Evolutionary conservation across 2,329 filamentous ascomycete species (phyloP).

Genomic region (Exophiala oligosperma): DNA sequence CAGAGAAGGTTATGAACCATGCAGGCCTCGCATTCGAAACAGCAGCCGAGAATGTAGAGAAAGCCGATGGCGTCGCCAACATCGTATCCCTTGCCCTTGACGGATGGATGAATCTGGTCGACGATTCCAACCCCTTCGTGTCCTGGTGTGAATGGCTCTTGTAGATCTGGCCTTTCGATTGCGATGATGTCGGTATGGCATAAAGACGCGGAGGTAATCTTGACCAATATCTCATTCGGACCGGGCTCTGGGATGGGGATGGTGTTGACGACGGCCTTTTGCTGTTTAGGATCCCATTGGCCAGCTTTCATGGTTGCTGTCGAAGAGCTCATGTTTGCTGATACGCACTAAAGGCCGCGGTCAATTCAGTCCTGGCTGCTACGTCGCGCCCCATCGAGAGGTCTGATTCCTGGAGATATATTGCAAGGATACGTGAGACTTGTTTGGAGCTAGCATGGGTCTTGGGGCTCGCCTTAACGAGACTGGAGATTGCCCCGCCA

Average conservation of each 20-base stretch:
- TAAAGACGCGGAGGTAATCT: slow-evolving; percentile 41
- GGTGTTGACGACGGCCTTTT: slow-evolving; percentile 40
- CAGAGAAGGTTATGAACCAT: not conserved
- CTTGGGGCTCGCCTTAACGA: too few species aligned
- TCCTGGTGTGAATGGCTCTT: slow-evolving; percentile 38
- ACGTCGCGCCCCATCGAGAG: too few species aligned
- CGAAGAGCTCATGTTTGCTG: too few species aligned
- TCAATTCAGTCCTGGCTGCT: too few species aligned
- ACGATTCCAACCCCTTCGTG: slow-evolving; percentile 51
- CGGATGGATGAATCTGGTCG: slow-evolving; percentile 35
- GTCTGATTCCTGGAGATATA: too few species aligned
- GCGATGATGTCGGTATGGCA: slow-evolving; percentile 42
- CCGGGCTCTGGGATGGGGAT: slow-evolving; percentile 46
- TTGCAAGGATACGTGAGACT: too few species aligned
- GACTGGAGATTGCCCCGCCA: too few species aligned
- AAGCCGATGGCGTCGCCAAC: slow-evolving; percentile 49
- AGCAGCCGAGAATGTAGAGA: slow-evolving; percentile 47
- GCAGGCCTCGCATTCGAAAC: slow-evolving; percentile 33
- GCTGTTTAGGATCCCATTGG: slow-evolving; percentile 14
- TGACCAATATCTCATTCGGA: slow-evolving; percentile 43
- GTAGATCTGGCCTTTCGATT: not conserved
- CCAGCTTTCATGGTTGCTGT: slow-evolving; percentile 9
- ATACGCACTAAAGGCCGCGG: too few species aligned
- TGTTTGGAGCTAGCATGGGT: too few species aligned
- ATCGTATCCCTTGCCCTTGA: slow-evolving; percentile 42